Percentiles rank a stretch among this genome's conserved stretches.
Conservation (phyloP, 352 stramenopile genomes). For the Globisporangium okanoganense region DNA sequence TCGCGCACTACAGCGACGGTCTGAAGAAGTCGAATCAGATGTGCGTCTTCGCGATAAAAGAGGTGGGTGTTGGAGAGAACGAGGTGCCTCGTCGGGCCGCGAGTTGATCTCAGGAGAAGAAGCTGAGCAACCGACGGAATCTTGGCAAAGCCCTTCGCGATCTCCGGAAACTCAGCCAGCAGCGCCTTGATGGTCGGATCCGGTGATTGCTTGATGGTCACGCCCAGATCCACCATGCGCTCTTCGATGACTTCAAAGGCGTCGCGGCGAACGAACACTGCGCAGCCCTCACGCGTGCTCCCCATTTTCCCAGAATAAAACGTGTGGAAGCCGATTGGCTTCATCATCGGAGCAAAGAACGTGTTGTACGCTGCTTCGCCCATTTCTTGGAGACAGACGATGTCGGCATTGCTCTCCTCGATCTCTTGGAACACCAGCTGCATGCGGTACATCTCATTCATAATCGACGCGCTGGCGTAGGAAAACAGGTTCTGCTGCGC, state of each 20-base stretch:
- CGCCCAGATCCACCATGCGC: conserved; percentile 35
- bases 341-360: conserved; percentile 62
- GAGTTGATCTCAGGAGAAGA: conserved; percentile 34
- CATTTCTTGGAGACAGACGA: conserved; percentile 78
- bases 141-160: conserved; percentile 38
- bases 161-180: conserved; percentile 52
- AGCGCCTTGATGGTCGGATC: conserved; percentile 33
- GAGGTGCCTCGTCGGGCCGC: conserved; percentile 20
- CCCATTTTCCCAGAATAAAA: conserved; percentile 69
- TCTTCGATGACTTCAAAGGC: conserved; percentile 49
- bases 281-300: conserved; percentile 65
- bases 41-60: conserved; percentile 67
- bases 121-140: conserved; percentile 71
- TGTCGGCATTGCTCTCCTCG: conserved; percentile 47
- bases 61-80: conserved; percentile 73
- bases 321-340: conserved; percentile 38
- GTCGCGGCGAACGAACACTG: conserved; percentile 38
- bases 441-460: conserved; percentile 68
- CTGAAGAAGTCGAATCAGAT: conserved; percentile 68
- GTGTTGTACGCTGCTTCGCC: conserved; percentile 42
- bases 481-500: conserved; percentile 57
- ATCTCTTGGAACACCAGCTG: conserved; percentile 77
- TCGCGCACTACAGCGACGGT: conserved; percentile 35
- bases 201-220: conserved; percentile 27
- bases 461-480: conserved; percentile 37